Evolutionary conservation across 2,329 filamentous ascomycete species (phyloP), one percentile per base, ranked within the genome.

Genomic region (Metarhizium rileyi): DNA sequence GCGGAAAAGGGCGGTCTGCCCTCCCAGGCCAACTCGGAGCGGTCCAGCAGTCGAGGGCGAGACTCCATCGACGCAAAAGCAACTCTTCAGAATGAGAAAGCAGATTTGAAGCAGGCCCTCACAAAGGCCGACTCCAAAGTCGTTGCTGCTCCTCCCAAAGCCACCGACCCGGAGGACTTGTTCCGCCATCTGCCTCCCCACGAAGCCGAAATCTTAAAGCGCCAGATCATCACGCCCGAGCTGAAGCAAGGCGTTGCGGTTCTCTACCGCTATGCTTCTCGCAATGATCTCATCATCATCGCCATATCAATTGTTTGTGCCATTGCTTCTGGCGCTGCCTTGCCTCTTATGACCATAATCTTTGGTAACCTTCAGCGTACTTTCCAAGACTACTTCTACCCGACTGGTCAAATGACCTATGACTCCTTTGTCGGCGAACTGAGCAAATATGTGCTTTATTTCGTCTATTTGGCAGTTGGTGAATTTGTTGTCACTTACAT

Each of bases 401-500:
- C 59, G 3, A 68, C 68, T 6, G 69, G 70, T 6, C 62, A 60
- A 0, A 69, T 77, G 18, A 62, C 66, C 1, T 75, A 75, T 40
- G 61, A 71, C 35, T 68, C 72, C 0, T 93, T 93, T 66, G 73
- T 76, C 46, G 54, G 69, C 48, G 69, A 81, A 52, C 70, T 94
- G 57, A 69, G 70, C 8, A 71, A 74, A 41, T 78, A 84, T 57
- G 85, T 90, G 10, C 68, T 94, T 33, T 94, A 94, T 67, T 93
- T 94, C 56, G 70, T 95, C 30, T 95, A 95, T 64, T 77, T 95
- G 44, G 89, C 80, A 41, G 81, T 95, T 51, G 89, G 75, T 55
- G 85, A 90, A 61, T 95, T 94, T 56, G 67, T 87, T 43, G 82
- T 83, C 3, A 78, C 84, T 42, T 95, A 94, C 64, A 72, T 94